A percentile compares a stretch with the other conserved stretches of the same genome.
Evolutionary conservation across 2,329 filamentous ascomycete species (phyloP).

Genomic region (Blastomyces gilchristii): DNA sequence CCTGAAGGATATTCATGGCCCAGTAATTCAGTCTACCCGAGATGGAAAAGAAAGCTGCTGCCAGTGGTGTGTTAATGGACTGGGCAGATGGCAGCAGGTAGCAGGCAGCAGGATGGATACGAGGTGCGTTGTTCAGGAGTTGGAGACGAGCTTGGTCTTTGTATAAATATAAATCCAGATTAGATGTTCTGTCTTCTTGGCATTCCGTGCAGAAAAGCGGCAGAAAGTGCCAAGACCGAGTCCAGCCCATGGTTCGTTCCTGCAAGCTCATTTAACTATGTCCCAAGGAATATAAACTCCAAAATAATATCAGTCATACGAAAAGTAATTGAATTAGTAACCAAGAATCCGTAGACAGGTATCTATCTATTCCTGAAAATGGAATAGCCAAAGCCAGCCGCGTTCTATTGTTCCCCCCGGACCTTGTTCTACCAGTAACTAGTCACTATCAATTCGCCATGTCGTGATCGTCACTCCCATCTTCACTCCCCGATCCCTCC

Average conservation of each 20-base stretch:
- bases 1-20: slow-evolving; percentile 31
- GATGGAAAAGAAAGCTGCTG: background rate
- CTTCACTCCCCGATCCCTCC: slow-evolving; percentile 37
- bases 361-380: background rate
- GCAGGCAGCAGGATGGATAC: background rate
- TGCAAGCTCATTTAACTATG: too few species aligned
- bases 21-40: background rate
- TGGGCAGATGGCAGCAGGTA: slow-evolving; percentile 1
- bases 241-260: background rate
- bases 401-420: background rate
- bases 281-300: too few species aligned
- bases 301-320: background rate
- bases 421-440: background rate
- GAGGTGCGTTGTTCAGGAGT: background rate
- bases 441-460: background rate
- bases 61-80: background rate
- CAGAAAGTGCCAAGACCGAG: background rate
- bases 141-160: background rate
- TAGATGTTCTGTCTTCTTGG: too few species aligned
- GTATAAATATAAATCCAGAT: too few species aligned
- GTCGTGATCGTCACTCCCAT: slow-evolving; percentile 37
- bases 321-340: background rate
- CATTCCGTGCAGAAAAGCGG: too few species aligned
- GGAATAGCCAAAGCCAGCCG: background rate
- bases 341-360: background rate